Evolutionary conservation across 441 rosid species (phyloP).

Genomic region (Mallotus japonicus): DNA sequence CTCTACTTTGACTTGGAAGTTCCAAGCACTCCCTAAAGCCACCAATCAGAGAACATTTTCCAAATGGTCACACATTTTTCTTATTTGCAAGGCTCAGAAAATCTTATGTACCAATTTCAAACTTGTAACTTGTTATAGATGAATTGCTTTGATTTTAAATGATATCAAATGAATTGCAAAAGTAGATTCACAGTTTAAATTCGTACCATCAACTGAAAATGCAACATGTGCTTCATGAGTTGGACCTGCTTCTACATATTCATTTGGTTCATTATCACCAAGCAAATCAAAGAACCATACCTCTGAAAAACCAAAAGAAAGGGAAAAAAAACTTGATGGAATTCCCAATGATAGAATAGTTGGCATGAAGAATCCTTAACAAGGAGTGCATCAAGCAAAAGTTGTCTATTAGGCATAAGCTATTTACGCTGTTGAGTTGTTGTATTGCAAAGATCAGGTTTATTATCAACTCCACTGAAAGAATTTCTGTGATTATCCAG

Average conservation of each 20-base stretch:
- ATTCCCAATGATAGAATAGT: not conserved
- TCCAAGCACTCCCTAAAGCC: not conserved
- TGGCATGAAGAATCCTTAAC: not conserved
- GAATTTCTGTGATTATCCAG: constrained; percentile 29
- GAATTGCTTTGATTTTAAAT: not conserved
- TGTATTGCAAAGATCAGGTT: constrained; percentile 30
- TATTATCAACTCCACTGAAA: constrained; percentile 29
- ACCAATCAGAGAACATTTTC: not conserved
- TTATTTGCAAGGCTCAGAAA: not conserved
- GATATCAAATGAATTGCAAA: not conserved
- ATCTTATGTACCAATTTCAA: not conserved
- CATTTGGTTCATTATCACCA: constrained; percentile 52
- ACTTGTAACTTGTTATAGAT: not conserved
- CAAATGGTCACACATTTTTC: too few relatives aligned
- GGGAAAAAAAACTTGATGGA: not conserved
- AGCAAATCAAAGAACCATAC: constrained; percentile 70
- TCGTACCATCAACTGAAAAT: constrained; percentile 80
- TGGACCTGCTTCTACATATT: constrained; percentile 35
- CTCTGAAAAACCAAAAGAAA: constrained; percentile 38
- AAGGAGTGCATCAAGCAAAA: constrained; percentile 7
- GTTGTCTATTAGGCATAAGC: constrained; percentile 8
- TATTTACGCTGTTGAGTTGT: constrained; percentile 47
- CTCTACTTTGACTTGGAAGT: not conserved
- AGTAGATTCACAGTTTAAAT: not conserved
- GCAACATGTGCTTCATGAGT: constrained; percentile 71